Conservation (phyloP, 2,329 filamentous ascomycete genomes). For the Penicillium sp. region DNA sequence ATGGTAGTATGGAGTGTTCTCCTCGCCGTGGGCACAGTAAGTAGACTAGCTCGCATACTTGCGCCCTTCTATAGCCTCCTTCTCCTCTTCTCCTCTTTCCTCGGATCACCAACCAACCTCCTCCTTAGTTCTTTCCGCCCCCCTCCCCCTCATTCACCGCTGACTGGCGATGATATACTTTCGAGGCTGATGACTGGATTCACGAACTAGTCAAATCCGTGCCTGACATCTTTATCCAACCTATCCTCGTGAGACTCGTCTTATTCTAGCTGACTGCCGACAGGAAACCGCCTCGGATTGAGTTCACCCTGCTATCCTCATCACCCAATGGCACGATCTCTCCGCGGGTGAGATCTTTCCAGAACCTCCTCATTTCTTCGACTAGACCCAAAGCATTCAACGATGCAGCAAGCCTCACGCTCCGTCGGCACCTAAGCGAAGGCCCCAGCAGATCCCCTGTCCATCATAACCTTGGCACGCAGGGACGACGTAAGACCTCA, state of each 20-base stretch:
- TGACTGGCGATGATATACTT: neutral
- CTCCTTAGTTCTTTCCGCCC: neutral
- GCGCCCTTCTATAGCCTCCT: constrained; percentile 3
- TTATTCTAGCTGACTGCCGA: neutral
- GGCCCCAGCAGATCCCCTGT: constrained; percentile 7
- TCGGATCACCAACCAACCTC: neutral
- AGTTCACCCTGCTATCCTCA: neutral
- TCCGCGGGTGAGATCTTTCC: constrained; percentile 5
- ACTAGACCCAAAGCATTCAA: neutral
- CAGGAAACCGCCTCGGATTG: neutral
- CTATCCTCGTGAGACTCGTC: neutral
- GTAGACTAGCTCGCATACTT: neutral
- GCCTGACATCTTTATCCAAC: neutral
- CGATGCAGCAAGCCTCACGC: constrained; percentile 5
- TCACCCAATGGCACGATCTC: constrained; percentile 8
- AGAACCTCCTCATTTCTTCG: constrained; percentile 8
- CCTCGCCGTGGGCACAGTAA: no score
- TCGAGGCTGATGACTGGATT: neutral
- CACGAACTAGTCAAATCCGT: neutral
- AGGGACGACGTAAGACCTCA: constrained; percentile 9
- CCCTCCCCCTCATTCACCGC: neutral
- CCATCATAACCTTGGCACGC: constrained; percentile 4
- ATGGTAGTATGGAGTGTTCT: no score
- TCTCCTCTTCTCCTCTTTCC: neutral
- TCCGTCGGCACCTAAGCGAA: constrained; percentile 12